These are phyloP conservation scores for Labyrinthula sp. DNA, from an alignment of 352 stramenopile species.

Conservation along the genomic window DNA sequence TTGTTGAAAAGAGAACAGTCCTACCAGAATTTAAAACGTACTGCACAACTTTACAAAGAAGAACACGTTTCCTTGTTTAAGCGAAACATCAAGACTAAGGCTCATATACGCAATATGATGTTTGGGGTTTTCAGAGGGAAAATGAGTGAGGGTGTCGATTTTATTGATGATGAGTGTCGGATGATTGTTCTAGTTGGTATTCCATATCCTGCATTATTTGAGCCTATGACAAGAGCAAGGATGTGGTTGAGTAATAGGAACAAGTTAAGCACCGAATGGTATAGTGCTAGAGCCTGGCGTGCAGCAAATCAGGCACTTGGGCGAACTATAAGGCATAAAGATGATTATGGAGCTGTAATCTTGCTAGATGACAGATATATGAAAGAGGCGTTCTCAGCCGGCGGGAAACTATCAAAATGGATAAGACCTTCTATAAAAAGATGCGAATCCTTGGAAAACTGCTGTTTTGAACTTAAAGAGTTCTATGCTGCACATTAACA, in stretches of 20 bases:
- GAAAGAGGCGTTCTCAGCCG: too few species aligned
- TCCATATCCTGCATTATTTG: conserved; percentile 81
- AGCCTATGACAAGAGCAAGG: conserved; percentile 85
- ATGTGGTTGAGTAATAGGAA: conserved; percentile 50
- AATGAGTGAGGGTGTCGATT: conserved; percentile 94
- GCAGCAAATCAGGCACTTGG: conserved; percentile 97
- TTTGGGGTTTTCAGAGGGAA: conserved; percentile 95
- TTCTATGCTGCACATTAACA: too few species aligned
- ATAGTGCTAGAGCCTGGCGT: conserved; percentile 83
- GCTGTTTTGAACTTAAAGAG: too few species aligned
- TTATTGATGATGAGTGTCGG: conserved; percentile 84
- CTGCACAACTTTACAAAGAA: conserved; percentile 46
- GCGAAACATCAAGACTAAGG: too few species aligned
- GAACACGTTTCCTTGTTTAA: too few species aligned
- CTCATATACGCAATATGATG: conserved; percentile 76
- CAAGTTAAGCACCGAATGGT: conserved; percentile 88
- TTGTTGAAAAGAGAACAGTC: too few species aligned
- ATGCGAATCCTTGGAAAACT: too few species aligned
- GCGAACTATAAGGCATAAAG: conserved; percentile 86
- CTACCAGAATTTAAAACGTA: too few species aligned
- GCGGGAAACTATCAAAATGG: too few species aligned
- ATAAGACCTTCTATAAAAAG: too few species aligned
- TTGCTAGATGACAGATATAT: conserved; percentile 84
- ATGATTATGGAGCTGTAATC: conserved; percentile 92
- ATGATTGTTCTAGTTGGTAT: conserved; percentile 95